Conservation (phyloP, 768 basidiomycete species). For the Boletus pseudopeckii region DNA sequence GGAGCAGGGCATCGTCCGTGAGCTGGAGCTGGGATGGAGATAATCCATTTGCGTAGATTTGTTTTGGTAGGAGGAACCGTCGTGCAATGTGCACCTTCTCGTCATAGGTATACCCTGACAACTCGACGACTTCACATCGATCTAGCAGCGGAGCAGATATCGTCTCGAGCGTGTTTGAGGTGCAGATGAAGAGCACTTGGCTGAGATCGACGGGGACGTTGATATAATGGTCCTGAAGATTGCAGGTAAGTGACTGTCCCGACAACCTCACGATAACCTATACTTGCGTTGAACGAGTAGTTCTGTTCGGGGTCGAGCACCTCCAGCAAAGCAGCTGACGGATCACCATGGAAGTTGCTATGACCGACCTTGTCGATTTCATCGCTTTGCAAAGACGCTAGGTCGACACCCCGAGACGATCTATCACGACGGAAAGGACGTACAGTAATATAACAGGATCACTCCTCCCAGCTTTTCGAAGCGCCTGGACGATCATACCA, state of each 20-base stretch:
- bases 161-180: constrained; percentile 85
- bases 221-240: constrained; percentile 79
- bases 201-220: constrained; percentile 86
- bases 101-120: constrained; percentile 83
- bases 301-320: constrained; percentile 96
- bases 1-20: constrained; percentile 65
- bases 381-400: constrained; percentile 40
- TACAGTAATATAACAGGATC: constrained; percentile 79
- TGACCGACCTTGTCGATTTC: constrained; percentile 91
- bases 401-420: not conserved
- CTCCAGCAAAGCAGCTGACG: constrained; percentile 85
- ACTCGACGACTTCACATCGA: constrained; percentile 82
- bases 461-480: constrained; percentile 75
- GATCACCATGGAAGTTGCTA: constrained; percentile 89
- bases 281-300: constrained; percentile 66
- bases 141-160: constrained; percentile 87
- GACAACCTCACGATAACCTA: not conserved
- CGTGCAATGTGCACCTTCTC: constrained; percentile 91
- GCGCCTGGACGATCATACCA: constrained; percentile 79
- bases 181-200: constrained; percentile 89
- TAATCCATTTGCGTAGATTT: constrained; percentile 76
- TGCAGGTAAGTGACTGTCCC: not conserved
- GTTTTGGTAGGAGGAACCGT: constrained; percentile 86
- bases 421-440: constrained; percentile 12
- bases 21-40: constrained; percentile 56